These are phyloP conservation scores for Pneumocystis oryctolagi DNA, from an alignment of 1,139 yeast species.

Conservation along the genomic window DNA sequence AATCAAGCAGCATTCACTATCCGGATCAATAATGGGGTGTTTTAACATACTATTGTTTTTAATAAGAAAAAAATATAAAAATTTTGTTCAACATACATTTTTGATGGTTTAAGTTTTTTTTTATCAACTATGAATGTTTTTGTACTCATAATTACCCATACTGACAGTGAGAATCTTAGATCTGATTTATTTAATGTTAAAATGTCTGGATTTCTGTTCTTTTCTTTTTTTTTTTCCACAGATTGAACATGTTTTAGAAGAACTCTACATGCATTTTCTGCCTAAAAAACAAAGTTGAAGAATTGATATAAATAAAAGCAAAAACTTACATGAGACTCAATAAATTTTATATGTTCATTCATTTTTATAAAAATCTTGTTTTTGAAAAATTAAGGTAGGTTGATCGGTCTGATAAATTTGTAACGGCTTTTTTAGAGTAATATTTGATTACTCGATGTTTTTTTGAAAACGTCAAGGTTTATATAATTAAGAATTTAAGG, in stretches of 20 bases:
- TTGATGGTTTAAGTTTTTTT: constrained; percentile 59
- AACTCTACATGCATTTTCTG: not conserved
- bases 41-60: constrained; percentile 26
- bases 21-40: constrained; percentile 33
- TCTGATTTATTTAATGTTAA: constrained; percentile 42
- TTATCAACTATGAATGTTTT: constrained; percentile 49
- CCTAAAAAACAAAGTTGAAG: not conserved
- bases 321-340: not conserved
- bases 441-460: not conserved
- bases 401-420: not conserved
- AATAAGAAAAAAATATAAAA: not conserved
- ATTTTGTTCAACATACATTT: constrained; percentile 25
- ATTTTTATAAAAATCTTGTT: not conserved
- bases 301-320: not conserved
- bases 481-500: not conserved
- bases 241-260: not conserved
- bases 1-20: constrained; percentile 47
- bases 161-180: constrained; percentile 18
- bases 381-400: not conserved
- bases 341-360: not conserved
- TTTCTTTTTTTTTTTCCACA: constrained; percentile 12
- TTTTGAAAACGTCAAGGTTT: not conserved
- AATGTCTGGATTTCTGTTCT: constrained; percentile 24
- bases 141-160: constrained; percentile 46
- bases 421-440: not conserved